These are phyloP conservation scores for Podaxis mareebaensis DNA, from an alignment of 768 basidiomycete genomes.

Conservation along the genomic window DNA sequence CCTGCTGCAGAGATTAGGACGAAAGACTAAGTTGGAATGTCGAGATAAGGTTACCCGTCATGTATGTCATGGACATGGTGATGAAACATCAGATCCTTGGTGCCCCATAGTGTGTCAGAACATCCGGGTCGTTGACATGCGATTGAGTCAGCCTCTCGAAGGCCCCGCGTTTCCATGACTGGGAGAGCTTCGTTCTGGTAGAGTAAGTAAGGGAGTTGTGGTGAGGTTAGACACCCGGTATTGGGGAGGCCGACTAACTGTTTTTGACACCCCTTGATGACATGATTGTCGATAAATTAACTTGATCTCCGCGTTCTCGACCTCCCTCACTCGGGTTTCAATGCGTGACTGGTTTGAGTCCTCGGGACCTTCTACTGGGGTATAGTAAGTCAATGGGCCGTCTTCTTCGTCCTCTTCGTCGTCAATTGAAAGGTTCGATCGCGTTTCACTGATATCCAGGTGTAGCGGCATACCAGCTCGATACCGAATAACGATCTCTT, in stretches of 20 bases:
- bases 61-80: constrained; percentile 58
- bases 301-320: constrained; percentile 4
- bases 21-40: constrained; percentile 2
- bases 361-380: constrained; percentile 1
- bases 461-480: constrained; percentile 35
- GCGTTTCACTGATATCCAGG: constrained; percentile 12
- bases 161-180: constrained; percentile 27
- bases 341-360: neutral
- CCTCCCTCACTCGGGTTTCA: neutral
- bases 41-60: constrained; percentile 34
- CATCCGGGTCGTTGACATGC: constrained; percentile 49
- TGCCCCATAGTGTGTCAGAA: constrained; percentile 39
- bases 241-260: constrained; percentile 34
- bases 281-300: constrained; percentile 33
- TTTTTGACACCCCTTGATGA: constrained; percentile 33
- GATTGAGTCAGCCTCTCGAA: constrained; percentile 32
- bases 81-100: constrained; percentile 50
- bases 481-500: constrained; percentile 37
- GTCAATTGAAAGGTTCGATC: constrained; percentile 18
- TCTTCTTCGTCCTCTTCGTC: constrained; percentile 4
- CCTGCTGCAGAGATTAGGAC: constrained; percentile 17
- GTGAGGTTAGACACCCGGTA: neutral
- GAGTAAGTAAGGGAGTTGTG: neutral
- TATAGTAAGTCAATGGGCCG: constrained; percentile 1
- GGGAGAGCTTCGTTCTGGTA: constrained; percentile 34